Conservation (phyloP, 1,284 basidiomycete genomes). For the Irpex sp. region DNA sequence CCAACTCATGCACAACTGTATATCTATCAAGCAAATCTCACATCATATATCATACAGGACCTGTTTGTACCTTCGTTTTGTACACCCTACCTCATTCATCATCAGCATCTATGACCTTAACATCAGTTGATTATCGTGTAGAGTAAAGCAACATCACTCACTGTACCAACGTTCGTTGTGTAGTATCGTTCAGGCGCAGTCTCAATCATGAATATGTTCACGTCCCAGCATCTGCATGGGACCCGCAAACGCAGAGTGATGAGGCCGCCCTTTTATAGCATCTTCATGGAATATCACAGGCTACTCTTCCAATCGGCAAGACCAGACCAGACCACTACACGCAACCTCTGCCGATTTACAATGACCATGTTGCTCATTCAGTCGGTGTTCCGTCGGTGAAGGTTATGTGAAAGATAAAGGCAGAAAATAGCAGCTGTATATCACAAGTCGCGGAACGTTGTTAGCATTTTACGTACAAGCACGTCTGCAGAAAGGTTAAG, state of each 20-base stretch:
- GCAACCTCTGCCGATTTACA: neutral
- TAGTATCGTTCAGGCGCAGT: neutral
- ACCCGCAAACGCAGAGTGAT: neutral
- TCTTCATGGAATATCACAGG: neutral
- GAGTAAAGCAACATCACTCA: slow-evolving; percentile 2
- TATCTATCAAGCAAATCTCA: slow-evolving; percentile 1
- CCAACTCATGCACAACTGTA: slow-evolving; percentile 5
- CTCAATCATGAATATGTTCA: neutral
- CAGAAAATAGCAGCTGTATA: neutral
- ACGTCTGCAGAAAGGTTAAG: neutral
- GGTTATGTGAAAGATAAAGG: neutral
- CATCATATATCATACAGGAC: slow-evolving; percentile 6
- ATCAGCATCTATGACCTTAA: neutral
- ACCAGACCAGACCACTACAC: too few relatives aligned
- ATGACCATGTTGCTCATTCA: neutral
- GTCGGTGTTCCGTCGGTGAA: slow-evolving; percentile 4
- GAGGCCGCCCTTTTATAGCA: neutral
- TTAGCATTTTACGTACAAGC: neutral
- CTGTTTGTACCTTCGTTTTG: neutral
- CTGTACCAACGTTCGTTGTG: neutral
- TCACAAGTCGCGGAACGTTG: neutral
- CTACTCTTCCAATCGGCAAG: neutral
- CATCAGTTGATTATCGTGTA: slow-evolving; percentile 1
- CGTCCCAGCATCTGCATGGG: neutral
- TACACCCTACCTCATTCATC: neutral